Percentiles rank a stretch among this genome's conserved stretches.
These are phyloP conservation scores for Coemansia sp. DNA, from an alignment of 192 early-diverging fungal species.

Conservation along the genomic window DNA sequence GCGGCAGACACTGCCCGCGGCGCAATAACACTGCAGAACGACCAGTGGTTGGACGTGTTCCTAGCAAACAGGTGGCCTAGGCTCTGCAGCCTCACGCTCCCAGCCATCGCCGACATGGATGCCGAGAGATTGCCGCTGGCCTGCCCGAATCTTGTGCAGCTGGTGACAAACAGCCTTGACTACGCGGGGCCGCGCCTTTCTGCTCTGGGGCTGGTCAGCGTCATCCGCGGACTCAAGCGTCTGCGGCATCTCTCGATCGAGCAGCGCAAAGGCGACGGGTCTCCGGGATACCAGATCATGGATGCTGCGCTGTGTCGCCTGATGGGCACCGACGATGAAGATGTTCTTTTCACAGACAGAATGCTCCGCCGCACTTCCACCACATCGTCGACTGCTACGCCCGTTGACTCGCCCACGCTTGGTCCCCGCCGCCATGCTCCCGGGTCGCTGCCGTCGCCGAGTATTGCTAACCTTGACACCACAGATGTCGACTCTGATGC, in stretches of 20 bases:
- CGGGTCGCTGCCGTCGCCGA: not conserved
- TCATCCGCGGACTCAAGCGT: conserved; percentile 29
- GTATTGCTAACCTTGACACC: not conserved
- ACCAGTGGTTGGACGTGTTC: conserved; percentile 22
- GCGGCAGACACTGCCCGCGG: conserved; percentile 30
- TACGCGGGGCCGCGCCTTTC: conserved; percentile 49
- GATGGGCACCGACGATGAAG: conserved; percentile 29
- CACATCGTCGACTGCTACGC: not conserved
- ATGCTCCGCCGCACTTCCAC: conserved; percentile 26
- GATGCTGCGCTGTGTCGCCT: conserved; percentile 38
- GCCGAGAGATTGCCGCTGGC: conserved; percentile 19
- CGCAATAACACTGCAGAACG: conserved; percentile 44
- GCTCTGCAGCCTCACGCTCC: conserved; percentile 35
- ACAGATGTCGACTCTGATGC: conserved; percentile 18
- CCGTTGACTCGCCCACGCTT: not conserved
- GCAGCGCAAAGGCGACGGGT: conserved; percentile 44
- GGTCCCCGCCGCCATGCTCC: not conserved
- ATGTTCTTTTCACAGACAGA: conserved; percentile 13
- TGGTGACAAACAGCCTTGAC: conserved; percentile 50
- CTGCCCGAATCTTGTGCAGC: conserved; percentile 33
- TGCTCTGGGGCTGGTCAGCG: conserved; percentile 26
- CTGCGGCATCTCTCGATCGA: conserved; percentile 47
- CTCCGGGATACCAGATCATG: conserved; percentile 40
- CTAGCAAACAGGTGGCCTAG: conserved; percentile 23
- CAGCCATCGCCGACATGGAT: conserved; percentile 43